A percentile compares a stretch with the other conserved stretches of the same genome.
Conservation (phyloP, 1,284 basidiomycete species). For the Peniophora sp. region DNA sequence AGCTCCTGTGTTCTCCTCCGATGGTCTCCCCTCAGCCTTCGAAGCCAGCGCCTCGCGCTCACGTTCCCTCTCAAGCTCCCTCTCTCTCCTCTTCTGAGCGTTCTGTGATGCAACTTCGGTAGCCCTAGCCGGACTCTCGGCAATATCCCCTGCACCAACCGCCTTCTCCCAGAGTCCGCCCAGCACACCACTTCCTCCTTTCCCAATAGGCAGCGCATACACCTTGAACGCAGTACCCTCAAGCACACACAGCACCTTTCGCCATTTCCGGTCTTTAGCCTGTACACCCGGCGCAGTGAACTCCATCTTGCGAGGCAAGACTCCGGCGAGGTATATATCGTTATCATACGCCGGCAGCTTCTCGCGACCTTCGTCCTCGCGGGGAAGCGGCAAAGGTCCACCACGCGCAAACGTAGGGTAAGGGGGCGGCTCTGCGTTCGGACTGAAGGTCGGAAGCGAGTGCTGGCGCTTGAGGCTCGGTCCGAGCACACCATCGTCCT, state of each 20-base stretch:
- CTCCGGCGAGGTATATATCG: constrained; percentile 74
- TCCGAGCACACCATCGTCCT: constrained; percentile 12
- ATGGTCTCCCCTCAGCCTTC: constrained; percentile 8
- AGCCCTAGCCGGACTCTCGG: constrained; percentile 12
- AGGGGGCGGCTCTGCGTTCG: constrained; percentile 43
- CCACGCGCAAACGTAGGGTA: constrained; percentile 34
- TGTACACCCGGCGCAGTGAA: constrained; percentile 82
- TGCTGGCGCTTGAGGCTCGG: constrained; percentile 33
- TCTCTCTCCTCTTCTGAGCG: constrained; percentile 16
- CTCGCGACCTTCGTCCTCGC: constrained; percentile 75
- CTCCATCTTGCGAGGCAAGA: constrained; percentile 93
- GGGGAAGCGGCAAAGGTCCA: constrained; percentile 30
- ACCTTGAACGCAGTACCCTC: constrained; percentile 88
- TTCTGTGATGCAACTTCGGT: constrained; percentile 9
- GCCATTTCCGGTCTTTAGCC: constrained; percentile 89
- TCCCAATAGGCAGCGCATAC: constrained; percentile 59
- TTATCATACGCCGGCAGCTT: constrained; percentile 80
- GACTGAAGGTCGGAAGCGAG: constrained; percentile 51
- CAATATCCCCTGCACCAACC: constrained; percentile 59
- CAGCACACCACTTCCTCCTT: constrained; percentile 40
- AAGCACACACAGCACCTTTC: constrained; percentile 80
- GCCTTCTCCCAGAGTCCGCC: constrained; percentile 72
- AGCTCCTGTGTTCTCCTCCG: too few relatives aligned
- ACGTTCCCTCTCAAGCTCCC: constrained; percentile 8
- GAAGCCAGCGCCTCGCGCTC: constrained; percentile 9